A percentile compares a stretch with the other conserved stretches of the same genome.
Conservation (phyloP, 169 alveolate genomes). For the Theileria parva region DNA sequence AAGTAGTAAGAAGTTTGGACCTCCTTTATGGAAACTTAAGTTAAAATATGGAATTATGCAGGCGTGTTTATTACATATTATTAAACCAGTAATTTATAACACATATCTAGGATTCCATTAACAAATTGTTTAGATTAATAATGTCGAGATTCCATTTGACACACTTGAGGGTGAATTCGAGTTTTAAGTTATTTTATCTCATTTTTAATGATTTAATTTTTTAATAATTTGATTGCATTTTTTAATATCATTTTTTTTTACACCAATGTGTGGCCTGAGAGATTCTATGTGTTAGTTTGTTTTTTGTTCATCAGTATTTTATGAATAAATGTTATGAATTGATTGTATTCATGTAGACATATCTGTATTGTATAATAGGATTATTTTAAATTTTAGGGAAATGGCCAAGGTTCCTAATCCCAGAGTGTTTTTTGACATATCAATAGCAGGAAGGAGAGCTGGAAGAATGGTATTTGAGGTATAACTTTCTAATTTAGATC, state of each 20-base stretch:
- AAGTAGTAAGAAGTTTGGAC: constrained; percentile 54
- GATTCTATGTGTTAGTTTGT: neutral
- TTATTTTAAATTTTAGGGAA: neutral
- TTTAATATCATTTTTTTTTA: neutral
- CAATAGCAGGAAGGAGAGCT: constrained; percentile 79
- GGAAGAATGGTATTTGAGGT: constrained; percentile 81
- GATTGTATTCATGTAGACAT: neutral
- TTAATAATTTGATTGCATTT: neutral
- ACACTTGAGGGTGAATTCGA: constrained; percentile 70
- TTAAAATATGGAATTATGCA: constrained; percentile 59
- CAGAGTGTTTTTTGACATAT: constrained; percentile 76
- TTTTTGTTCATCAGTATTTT: too few species aligned
- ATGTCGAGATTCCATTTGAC: constrained; percentile 63
- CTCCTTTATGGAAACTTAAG: constrained; percentile 59
- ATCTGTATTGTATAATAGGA: neutral
- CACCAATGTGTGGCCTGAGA: neutral
- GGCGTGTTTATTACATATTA: constrained; percentile 13
- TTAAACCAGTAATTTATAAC: neutral
- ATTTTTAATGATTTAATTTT: constrained; percentile 6
- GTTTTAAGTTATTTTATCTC: constrained; percentile 36
- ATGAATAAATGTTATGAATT: neutral
- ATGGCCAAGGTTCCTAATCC: constrained; percentile 75
- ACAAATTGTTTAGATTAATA: constrained; percentile 38
- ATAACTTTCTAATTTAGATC: neutral
- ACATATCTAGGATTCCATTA: neutral